Evolutionary conservation across 2,329 filamentous ascomycete genomes (phyloP), one percentile per base, ranked within the genome.

Genomic region (Penicillium sp.): DNA sequence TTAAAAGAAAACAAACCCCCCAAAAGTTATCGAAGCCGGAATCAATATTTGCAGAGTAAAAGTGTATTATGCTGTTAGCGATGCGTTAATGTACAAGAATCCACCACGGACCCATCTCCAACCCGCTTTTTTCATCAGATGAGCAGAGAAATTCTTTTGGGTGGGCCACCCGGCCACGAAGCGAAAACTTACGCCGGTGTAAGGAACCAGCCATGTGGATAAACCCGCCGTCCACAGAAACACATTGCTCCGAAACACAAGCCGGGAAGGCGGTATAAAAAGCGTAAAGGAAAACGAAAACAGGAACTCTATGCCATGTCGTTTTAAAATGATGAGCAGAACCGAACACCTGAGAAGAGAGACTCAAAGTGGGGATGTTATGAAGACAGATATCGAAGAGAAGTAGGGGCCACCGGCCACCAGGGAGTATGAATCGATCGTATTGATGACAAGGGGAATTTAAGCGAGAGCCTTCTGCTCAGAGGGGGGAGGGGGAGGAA

Each of bases 271-370:
- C 59, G 61, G 61, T 63, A 64, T 65, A 58, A 62, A 61, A 67
- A 68, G 60, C 64, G 62, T 55, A 62, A 62, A 56, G 54, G 53
- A 62, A 35, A 54, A 53, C 49, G 26, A 52, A 58, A 60, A 56
- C 56, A 56, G 37, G 60, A 68, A 62, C 65, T 72, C 69, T 71
- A 72, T 73, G 69, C 65, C 62, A 69, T 70, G 69, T 67, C 62
- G 64, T 68, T 64, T 63, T 63, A 67, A 54, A 66, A 67, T 67
- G 55, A 68, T 64, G 60, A 69, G 61, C 66, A 63, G 64, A 60
- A 67, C 68, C 69, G 58, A 73, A 74, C 71, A 72, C 71, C 72
- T 61, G 67, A 72, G 71, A 72, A 73, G 66, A 72, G 69, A 73
- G 66, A 70, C 56, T 64, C 61, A 60, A 67, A 58, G 65, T 64